phyloP scores from a whole-genome alignment of 169 alveolate genomes.

The Plasmodium adleri region DNA sequence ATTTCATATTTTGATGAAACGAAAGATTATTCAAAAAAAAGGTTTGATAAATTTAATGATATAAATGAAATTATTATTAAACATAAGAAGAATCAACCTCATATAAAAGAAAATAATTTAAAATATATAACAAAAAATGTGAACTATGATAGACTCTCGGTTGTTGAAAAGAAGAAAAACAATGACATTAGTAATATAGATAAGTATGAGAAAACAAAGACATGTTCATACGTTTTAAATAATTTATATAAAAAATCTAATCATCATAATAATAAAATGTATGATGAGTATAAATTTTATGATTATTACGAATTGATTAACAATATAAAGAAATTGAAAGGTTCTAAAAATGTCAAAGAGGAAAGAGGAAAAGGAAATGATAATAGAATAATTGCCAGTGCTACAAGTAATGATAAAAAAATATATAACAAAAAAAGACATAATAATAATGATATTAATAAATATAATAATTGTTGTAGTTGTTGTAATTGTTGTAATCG shows the following conservation, averaged over 20 bases:
- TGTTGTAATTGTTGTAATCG: no score
- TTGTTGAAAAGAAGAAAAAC: no score
- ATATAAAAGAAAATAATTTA: neutral
- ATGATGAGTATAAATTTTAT: neutral
- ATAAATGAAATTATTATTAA: neutral
- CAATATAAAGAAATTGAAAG: slow-evolving; percentile 13
- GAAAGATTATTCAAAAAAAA: slow-evolving; percentile 1
- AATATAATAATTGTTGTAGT: no score
- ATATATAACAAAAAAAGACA: neutral
- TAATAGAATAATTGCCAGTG: no score
- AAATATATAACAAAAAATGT: neutral
- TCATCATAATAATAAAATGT: no score
- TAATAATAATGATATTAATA: neutral
- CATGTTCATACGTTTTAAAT: no score
- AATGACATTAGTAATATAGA: no score
- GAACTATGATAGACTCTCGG: no score
- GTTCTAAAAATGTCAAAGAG: slow-evolving; percentile 2
- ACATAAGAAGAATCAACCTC: no score
- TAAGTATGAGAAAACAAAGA: no score
- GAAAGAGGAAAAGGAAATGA: neutral
- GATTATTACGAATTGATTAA: slow-evolving; percentile 1
- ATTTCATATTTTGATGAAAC: slow-evolving; percentile 33
- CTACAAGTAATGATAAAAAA: no score
- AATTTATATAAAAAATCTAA: no score
- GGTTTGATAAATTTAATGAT: neutral